Evolutionary conservation across 176 grass and related monocot genomes (phyloP).

Genomic region (sorghum (Sorghum bicolor)): DNA sequence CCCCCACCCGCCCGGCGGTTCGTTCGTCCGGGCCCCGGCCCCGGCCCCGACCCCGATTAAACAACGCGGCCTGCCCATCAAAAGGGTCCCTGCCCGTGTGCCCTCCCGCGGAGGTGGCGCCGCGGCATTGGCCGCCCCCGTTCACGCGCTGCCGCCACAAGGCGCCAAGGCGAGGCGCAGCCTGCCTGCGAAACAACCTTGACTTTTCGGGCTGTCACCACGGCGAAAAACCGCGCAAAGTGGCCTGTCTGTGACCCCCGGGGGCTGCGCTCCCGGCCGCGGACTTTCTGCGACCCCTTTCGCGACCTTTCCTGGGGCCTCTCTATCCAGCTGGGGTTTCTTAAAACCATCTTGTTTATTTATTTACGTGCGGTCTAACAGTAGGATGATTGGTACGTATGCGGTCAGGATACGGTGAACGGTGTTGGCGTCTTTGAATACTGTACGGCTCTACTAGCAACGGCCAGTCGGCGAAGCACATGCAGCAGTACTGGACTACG

Average conservation of each 20-base stretch:
- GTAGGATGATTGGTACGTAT: background rate
- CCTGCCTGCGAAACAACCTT: background rate
- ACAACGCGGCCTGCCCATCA: background rate
- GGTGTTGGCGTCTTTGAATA: background rate
- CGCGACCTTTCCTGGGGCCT: background rate
- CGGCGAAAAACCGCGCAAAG: background rate
- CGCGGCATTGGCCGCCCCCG: background rate
- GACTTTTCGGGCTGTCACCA: conserved; percentile 28
- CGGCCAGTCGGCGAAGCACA: background rate
- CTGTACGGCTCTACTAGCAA: background rate
- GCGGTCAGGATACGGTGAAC: background rate
- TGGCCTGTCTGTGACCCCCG: background rate
- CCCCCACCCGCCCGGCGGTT: background rate
- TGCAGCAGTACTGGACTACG: background rate
- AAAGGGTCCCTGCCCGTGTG: background rate
- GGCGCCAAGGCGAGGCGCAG: conserved; percentile 2
- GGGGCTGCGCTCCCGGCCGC: conserved; percentile 5
- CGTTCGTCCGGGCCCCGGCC: background rate
- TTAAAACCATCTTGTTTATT: background rate
- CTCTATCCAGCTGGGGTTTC: background rate
- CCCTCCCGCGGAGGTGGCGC: background rate
- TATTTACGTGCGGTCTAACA: too few species aligned
- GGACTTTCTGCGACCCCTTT: conserved; percentile 30
- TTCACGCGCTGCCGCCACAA: conserved; percentile 45
- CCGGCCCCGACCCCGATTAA: background rate